phyloP scores from a whole-genome alignment of 176 grass and related monocot species.

The Metroxylon sagu region DNA sequence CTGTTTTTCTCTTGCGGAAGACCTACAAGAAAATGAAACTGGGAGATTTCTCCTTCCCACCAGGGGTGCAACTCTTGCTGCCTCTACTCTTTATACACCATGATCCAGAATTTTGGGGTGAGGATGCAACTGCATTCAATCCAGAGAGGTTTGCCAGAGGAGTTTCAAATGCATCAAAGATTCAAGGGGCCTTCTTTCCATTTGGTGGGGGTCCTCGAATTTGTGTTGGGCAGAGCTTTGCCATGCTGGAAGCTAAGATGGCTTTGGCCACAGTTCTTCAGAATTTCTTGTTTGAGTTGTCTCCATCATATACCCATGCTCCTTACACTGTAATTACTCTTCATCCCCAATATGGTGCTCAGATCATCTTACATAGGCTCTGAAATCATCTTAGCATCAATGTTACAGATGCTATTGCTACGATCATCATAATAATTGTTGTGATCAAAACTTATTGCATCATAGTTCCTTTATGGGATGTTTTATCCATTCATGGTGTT shows the following conservation, averaged over 20 bases:
- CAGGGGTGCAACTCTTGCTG: conserved; percentile 19
- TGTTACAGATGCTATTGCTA: no score
- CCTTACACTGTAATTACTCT: not conserved
- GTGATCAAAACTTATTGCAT: no score
- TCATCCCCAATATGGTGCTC: not conserved
- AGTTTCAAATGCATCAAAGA: conserved; percentile 29
- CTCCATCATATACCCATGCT: not conserved
- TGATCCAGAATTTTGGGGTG: conserved; percentile 31
- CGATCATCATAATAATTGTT: no score
- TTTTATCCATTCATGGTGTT: no score
- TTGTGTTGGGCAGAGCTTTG: conserved; percentile 55
- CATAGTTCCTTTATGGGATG: no score
- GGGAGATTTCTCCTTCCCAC: conserved; percentile 27
- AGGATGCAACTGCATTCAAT: conserved; percentile 35
- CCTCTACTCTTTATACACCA: conserved; percentile 35
- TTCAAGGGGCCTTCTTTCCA: conserved; percentile 30
- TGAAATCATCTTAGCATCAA: not conserved
- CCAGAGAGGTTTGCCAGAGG: conserved; percentile 40
- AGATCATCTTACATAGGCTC: not conserved
- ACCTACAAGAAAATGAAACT: conserved; percentile 30
- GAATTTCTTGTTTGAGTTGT: not conserved
- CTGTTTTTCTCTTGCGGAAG: not conserved
- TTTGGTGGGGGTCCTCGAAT: conserved; percentile 35
- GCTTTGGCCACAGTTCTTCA: not conserved
- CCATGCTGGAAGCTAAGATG: conserved; percentile 3